Base-by-base conservation (phyloP, 768 basidiomycete genomes). In the Infundibulicybe gibba region DNA sequence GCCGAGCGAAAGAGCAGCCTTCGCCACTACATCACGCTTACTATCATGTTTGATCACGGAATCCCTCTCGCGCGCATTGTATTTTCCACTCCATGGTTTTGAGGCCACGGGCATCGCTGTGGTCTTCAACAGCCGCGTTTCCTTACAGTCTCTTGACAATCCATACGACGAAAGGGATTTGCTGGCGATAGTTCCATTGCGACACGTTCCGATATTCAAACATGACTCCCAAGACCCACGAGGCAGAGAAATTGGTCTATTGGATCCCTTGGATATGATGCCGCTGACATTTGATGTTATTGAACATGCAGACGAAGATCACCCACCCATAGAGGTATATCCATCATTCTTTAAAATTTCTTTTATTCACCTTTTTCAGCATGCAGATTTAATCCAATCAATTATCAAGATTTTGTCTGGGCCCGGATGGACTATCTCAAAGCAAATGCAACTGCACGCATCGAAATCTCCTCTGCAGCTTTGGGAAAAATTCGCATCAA, bases 41-140 rank as follows among this genome's bases (percentile, higher is more conserved):
- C 52, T 80, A n/a, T 79, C 78, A 25, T 80, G 77, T 53, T 68
- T 82, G 6, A 77, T 80, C 44, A 79, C 79, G 2, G 79, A 80
- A 59, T 79, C 78, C 6, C 65, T 81, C 9, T 67, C 73, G 11
- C 64, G 63, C 8, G 77, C 77, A 3, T 57, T 76, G 32, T 82
- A 75, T 54, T 56, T 72, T 50, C 65, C 75, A n/a, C 54, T 72
- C 10, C 43, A 57, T 13, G 61, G 57, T 1, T 54, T 66, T 2
- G 61, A 64, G 40, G 60, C 63, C 5, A 60, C 60, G 21, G 79
- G 77, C 0, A 61, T 75, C 45, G 69, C 65, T 32, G 62, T 75
- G 43, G 53, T 80, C 17, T 59, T 80, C 1, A 64, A 57, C 19
- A 58, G 57, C 17, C 55, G 59, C n/a, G 55, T 59, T 30, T 59